These are phyloP conservation scores for Fusarium cicatricum DNA, from an alignment of 2,329 filamentous ascomycete genomes.

Conservation along the genomic window DNA sequence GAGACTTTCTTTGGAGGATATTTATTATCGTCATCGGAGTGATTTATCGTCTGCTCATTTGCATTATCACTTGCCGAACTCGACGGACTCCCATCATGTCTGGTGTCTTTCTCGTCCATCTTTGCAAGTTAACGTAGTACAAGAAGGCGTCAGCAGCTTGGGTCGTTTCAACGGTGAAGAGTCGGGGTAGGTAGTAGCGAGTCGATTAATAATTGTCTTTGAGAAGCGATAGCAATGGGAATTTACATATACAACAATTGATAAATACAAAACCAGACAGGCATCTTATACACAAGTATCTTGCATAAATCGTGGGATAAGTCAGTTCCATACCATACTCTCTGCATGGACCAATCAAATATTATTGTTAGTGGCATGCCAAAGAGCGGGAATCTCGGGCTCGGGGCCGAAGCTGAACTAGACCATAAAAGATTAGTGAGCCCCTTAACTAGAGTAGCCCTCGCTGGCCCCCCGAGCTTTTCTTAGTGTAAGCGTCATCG, in stretches of 20 bases:
- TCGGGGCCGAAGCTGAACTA: slow-evolving; percentile 29
- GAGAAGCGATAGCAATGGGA: not conserved
- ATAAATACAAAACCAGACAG: no score
- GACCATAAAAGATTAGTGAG: no score
- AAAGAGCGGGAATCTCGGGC: not conserved
- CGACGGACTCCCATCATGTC: no score
- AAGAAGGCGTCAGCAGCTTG: no score
- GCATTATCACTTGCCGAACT: not conserved
- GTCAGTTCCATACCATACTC: slow-evolving; percentile 6
- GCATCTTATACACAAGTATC: no score
- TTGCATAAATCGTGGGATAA: not conserved
- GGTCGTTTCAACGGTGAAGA: no score
- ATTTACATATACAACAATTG: no score
- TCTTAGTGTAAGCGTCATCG: slow-evolving; percentile 16
- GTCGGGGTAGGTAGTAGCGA: not conserved
- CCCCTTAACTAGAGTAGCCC: no score
- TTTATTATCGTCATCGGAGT: not conserved
- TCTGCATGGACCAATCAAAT: slow-evolving; percentile 1
- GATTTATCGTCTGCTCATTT: not conserved
- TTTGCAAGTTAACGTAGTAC: not conserved
- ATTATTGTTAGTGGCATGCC: not conserved
- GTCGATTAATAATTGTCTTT: not conserved
- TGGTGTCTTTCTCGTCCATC: not conserved
- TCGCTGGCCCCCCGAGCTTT: slow-evolving; percentile 18
- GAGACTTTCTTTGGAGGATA: slow-evolving; percentile 17